These are phyloP conservation scores for Hypoxylon sp. DNA, from an alignment of 2,329 filamentous ascomycete species.

Conservation along the genomic window DNA sequence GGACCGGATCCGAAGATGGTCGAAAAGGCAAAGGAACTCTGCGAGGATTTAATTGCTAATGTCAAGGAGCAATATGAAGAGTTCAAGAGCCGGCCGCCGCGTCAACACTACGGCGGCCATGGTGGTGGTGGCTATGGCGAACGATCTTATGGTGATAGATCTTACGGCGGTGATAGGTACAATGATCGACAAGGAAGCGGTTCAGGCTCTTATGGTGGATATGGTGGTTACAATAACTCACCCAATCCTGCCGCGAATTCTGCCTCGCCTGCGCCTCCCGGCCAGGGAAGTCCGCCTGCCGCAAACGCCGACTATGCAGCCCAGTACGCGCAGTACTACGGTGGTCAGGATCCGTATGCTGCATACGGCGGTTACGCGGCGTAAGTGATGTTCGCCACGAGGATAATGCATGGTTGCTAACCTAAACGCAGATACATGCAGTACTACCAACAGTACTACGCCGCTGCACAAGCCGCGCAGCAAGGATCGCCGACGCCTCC, in stretches of 20 bases:
- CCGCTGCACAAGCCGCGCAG: slow-evolving; percentile 67
- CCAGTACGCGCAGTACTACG: slow-evolving; percentile 88
- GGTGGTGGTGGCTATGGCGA: slow-evolving; percentile 60
- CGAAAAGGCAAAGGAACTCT: slow-evolving; percentile 87
- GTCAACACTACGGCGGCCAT: slow-evolving; percentile 69
- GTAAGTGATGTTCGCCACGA: slow-evolving; percentile 59
- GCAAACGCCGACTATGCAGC: slow-evolving; percentile 74
- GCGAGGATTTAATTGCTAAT: slow-evolving; percentile 87
- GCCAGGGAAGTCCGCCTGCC: slow-evolving; percentile 59
- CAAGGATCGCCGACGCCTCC: slow-evolving; percentile 61
- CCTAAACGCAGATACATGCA: slow-evolving; percentile 68
- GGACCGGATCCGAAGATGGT: slow-evolving; percentile 92
- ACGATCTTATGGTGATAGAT: slow-evolving; percentile 55
- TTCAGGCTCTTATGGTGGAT: slow-evolving; percentile 53
- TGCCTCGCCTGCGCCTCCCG: slow-evolving; percentile 60
- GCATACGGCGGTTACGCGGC: slow-evolving; percentile 91
- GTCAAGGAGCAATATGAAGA: slow-evolving; percentile 92
- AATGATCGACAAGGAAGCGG: slow-evolving; percentile 55
- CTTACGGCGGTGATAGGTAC: slow-evolving; percentile 52
- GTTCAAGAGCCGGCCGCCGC: slow-evolving; percentile 87
- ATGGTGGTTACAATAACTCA: slow-evolving; percentile 58
- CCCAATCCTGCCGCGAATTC: slow-evolving; percentile 58
- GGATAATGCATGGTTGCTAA: slow-evolving; percentile 38
- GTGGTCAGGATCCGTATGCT: slow-evolving; percentile 84
- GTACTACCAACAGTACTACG: slow-evolving; percentile 81